A percentile compares a stretch with the other conserved stretches of the same genome.
Evolutionary conservation across 495 filamentous ascomycete species (phyloP).

Genomic region (Pyronema domesticum): DNA sequence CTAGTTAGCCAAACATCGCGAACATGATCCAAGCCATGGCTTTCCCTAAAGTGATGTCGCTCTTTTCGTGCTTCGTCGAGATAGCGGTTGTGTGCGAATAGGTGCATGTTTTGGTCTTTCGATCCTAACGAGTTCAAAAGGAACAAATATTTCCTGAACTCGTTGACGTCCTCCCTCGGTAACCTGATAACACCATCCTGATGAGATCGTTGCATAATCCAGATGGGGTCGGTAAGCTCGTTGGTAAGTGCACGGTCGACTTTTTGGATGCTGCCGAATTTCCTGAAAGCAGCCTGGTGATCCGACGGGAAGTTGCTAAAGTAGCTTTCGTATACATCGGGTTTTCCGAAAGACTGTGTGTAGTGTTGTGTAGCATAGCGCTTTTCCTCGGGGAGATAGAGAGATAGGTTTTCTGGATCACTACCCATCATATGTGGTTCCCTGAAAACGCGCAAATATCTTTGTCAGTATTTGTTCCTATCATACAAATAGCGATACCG

Average conservation of each 20-base stretch:
- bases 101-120: slow-evolving; percentile 22
- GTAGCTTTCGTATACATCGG: slow-evolving; percentile 21
- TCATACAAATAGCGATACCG: background rate
- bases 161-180: slow-evolving; percentile 20
- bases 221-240: slow-evolving; percentile 22
- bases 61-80: slow-evolving; percentile 21
- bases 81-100: slow-evolving; percentile 17
- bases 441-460: background rate
- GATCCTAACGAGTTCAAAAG: slow-evolving; percentile 19
- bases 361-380: slow-evolving; percentile 22
- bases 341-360: slow-evolving; percentile 23
- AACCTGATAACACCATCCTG: slow-evolving; percentile 12
- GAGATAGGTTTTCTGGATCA: slow-evolving; percentile 19
- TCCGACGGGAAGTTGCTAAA: slow-evolving; percentile 22
- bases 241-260: slow-evolving; percentile 23
- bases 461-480: slow-evolving; percentile 3
- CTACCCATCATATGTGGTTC: slow-evolving; percentile 9
- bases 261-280: slow-evolving; percentile 20
- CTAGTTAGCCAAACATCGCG: slow-evolving; percentile 24
- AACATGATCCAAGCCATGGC: slow-evolving; percentile 19
- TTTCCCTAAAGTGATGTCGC: slow-evolving; percentile 22
- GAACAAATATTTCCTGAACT: slow-evolving; percentile 22
- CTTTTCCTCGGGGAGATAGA: slow-evolving; percentile 21
- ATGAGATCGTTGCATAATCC: slow-evolving; percentile 23
- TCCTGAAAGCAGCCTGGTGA: slow-evolving; percentile 16